These are phyloP conservation scores for Smittium culicis DNA, from an alignment of 371 early-diverging fungal species.

Conservation along the genomic window DNA sequence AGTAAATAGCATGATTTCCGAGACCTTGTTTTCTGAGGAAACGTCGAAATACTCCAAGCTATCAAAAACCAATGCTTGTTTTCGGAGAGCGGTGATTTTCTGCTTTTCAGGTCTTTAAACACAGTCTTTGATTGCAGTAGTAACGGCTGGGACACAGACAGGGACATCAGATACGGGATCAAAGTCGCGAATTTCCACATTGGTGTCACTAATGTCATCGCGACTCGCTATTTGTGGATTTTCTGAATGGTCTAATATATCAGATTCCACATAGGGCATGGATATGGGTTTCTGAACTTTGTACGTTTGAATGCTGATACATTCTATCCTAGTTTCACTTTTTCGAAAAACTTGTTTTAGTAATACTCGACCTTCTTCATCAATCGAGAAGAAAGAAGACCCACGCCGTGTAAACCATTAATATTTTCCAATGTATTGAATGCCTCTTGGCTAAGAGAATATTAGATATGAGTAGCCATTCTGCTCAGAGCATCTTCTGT, in stretches of 20 bases:
- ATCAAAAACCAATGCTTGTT: not conserved
- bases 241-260: not conserved
- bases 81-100: not conserved
- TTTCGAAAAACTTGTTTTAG: not conserved
- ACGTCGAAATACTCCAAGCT: not conserved
- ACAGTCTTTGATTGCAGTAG: not conserved
- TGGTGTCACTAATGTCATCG: not conserved
- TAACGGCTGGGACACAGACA: not conserved
- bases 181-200: not conserved
- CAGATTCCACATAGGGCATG: not conserved
- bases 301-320: not conserved
- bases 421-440: not conserved
- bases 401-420: not conserved
- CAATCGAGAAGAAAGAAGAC: not conserved
- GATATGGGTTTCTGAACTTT: not conserved
- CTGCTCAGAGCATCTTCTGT: not conserved
- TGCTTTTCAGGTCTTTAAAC: not conserved
- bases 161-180: not conserved
- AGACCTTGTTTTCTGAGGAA: not conserved
- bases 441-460: not conserved
- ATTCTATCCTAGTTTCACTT: not conserved
- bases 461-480: not conserved
- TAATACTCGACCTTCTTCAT: not conserved
- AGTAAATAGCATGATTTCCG: not conserved
- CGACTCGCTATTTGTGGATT: not conserved